phyloP scores from a whole-genome alignment of 2,329 filamentous ascomycete species.

The Ramularia endophylla region DNA sequence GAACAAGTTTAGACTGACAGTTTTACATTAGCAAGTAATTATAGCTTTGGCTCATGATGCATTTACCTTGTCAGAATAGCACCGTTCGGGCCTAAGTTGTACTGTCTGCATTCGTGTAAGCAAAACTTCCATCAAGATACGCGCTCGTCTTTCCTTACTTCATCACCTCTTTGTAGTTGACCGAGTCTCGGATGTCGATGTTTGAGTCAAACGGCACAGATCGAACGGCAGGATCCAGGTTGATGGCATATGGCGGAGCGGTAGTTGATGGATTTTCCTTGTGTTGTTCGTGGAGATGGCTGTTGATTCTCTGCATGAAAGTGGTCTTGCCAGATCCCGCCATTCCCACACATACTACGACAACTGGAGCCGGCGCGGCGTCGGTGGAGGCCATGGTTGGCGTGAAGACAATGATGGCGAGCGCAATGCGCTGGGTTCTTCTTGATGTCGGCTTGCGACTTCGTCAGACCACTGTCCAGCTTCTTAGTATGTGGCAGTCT shows the following conservation, averaged over 20 bases:
- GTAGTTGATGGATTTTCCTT: conserved; percentile 44
- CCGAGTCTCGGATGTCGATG: conserved; percentile 97
- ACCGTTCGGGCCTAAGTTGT: conserved; percentile 94
- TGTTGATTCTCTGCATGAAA: conserved; percentile 98
- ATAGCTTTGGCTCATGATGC: no score
- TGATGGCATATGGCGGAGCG: conserved; percentile 86
- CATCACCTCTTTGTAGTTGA: conserved; percentile 99
- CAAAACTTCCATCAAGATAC: no score
- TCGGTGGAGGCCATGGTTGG: conserved; percentile 12
- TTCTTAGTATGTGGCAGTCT: no score
- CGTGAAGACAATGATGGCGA: no score
- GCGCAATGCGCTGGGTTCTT: no score
- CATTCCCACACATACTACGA: conserved; percentile 95
- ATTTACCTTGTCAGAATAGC: conserved; percentile 76
- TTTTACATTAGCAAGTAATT: no score
- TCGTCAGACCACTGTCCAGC: no score
- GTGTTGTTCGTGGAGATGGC: conserved; percentile 65
- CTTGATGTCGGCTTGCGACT: neutral
- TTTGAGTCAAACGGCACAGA: conserved; percentile 87
- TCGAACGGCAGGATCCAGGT: conserved; percentile 71
- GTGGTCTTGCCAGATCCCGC: conserved; percentile 99
- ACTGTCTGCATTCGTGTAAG: conserved; percentile 49
- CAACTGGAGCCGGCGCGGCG: conserved; percentile 53
- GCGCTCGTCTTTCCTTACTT: conserved; percentile 40
- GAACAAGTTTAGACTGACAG: conserved; percentile 82